Evolutionary conservation across 2,329 filamentous ascomycete species (phyloP), one percentile per base, ranked within the genome.

Genomic region (Diaporthe vexans): DNA sequence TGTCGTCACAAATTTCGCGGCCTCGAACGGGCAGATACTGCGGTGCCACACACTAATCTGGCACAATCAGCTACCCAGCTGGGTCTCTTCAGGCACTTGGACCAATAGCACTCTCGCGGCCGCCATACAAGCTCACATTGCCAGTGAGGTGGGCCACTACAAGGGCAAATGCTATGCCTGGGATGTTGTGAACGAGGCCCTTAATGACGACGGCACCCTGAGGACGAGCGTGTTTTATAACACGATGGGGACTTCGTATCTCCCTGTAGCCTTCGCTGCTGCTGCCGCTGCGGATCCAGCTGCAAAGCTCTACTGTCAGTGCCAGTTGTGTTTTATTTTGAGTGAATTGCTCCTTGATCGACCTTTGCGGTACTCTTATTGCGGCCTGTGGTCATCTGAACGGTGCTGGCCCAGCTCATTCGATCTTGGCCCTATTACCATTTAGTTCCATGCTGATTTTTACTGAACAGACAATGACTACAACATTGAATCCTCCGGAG

Each of bases 161-260:
- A 87, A 88, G 80, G 88, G 89, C 73, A 85, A 89, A 77, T 91
- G 91, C 81, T 89, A 90, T 79, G 86, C 87, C 46, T 93, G 91
- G 91, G 91, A 93, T 73, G 91, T 93, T 0, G 86, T 92, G 37
- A 93, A 93, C 79, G 91, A 93, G 83, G 88, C 87, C 2, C 85
- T 91, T 40, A 86, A 88, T 71, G 91, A 92, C n/a, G 86, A 89
- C 76, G 90, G 89, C 19, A 86, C 84, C 10, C 89, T 84, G 81
- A 84, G 90, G 72, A 78, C 84, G 68, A 85, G 82, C 71, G 85
- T 91, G 75, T 93, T 91, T 82, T 87, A 87, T 80, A 81, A 85
- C 29, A 86, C 86, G 29, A 86, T 92, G 35, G 90, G 90, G 21
- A 85, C 86, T 13, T 84, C 85, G 40, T 93, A 88, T 81, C 86